A percentile compares a stretch with the other conserved stretches of the same genome.
These are phyloP conservation scores for Naganishia kalamii DNA, from an alignment of 768 basidiomycete species.

Conservation along the genomic window DNA sequence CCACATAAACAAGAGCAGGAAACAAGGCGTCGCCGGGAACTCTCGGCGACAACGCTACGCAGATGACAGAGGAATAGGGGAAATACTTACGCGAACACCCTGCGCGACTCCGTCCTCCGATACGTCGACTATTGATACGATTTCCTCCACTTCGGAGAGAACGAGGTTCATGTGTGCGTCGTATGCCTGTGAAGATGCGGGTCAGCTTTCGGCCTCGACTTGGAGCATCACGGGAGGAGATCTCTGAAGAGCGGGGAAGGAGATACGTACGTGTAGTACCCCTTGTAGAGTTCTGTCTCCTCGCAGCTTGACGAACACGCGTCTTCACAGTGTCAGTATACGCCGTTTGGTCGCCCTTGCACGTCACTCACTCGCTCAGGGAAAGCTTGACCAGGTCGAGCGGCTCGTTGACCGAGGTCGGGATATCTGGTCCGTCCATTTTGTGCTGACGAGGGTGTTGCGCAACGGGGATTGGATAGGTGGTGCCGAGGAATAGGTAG, in stretches of 20 bases:
- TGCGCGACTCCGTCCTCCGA: constrained; percentile 54
- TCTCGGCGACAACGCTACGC: not conserved
- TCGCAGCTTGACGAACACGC: constrained; percentile 93
- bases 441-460: too few species aligned
- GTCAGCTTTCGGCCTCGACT: not conserved
- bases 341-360: not conserved
- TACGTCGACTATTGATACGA: constrained; percentile 86
- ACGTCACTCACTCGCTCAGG: constrained; percentile 69
- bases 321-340: constrained; percentile 46
- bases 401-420: constrained; percentile 58
- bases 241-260: not conserved
- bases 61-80: not conserved
- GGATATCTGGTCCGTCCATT: constrained; percentile 41
- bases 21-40: not conserved
- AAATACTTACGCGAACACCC: constrained; percentile 18
- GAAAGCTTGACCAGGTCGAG: constrained; percentile 95
- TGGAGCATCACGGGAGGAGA: not conserved
- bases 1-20: not conserved
- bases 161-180: constrained; percentile 99
- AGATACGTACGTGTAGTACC: constrained; percentile 72
- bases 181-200: constrained; percentile 63
- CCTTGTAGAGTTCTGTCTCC: constrained; percentile 89
- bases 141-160: constrained; percentile 94
- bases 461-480: too few species aligned
- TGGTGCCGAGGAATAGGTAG: too few species aligned